These are phyloP conservation scores for Ramularia endophylla DNA, from an alignment of 2,329 filamentous ascomycete species.

Conservation along the genomic window DNA sequence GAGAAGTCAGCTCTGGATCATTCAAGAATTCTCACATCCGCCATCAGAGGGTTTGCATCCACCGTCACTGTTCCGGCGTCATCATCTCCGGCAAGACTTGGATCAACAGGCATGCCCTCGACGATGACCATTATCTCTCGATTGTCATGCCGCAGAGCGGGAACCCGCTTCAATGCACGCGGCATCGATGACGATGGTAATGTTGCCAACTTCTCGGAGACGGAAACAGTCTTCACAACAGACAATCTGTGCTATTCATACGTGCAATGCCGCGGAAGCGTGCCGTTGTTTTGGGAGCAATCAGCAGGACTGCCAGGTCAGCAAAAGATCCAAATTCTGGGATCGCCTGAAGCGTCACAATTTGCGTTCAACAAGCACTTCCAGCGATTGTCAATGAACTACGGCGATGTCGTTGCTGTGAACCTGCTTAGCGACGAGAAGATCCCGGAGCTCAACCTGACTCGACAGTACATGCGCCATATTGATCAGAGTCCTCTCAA, in stretches of 20 bases:
- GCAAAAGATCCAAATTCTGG: slow-evolving; percentile 87
- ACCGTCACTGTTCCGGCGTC: slow-evolving; percentile 79
- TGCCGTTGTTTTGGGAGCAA: slow-evolving; percentile 98
- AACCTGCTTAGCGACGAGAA: slow-evolving; percentile 92
- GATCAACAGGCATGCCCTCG: slow-evolving; percentile 67
- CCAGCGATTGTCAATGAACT: slow-evolving; percentile 73
- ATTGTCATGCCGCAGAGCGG: slow-evolving; percentile 82
- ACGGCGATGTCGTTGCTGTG: slow-evolving; percentile 86
- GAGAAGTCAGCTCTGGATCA: slow-evolving; percentile 77
- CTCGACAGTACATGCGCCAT: slow-evolving; percentile 70
- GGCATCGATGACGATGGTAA: slow-evolving; percentile 97
- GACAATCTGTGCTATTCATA: slow-evolving; percentile 81
- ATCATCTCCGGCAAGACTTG: slow-evolving; percentile 62
- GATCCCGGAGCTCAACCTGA: slow-evolving; percentile 77
- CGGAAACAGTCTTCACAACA: slow-evolving; percentile 87
- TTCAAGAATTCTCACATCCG: slow-evolving; percentile 83
- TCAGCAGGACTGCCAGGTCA: slow-evolving; percentile 81
- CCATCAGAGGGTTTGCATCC: slow-evolving; percentile 85
- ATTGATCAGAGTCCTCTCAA: slow-evolving; percentile 69
- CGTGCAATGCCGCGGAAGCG: slow-evolving; percentile 83
- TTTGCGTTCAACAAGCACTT: slow-evolving; percentile 96
- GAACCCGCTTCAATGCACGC: slow-evolving; percentile 93
- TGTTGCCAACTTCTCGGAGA: slow-evolving; percentile 98
- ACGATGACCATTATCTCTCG: slow-evolving; percentile 85
- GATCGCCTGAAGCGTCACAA: slow-evolving; percentile 84